These are phyloP conservation scores for Lichtheimia ornata DNA, from an alignment of 371 early-diverging fungal genomes.

Conservation along the genomic window DNA sequence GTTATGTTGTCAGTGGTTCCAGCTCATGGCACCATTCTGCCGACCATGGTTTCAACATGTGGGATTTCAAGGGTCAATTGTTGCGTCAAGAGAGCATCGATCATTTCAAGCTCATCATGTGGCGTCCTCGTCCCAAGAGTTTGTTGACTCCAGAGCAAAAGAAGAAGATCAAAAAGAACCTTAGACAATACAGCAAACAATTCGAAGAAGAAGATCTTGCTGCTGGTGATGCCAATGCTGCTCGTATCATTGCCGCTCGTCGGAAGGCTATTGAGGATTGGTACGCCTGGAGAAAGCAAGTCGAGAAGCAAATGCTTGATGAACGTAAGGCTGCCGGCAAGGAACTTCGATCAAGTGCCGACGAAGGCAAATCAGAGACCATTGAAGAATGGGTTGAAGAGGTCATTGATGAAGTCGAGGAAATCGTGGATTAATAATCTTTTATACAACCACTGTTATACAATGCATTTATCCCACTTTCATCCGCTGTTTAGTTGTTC, in stretches of 20 bases:
- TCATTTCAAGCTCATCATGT: slow-evolving; percentile 89
- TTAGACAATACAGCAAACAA: slow-evolving; percentile 82
- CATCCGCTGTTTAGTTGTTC: no score
- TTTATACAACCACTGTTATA: no score
- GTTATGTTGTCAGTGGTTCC: slow-evolving; percentile 87
- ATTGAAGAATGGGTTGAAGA: slow-evolving; percentile 87
- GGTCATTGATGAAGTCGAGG: slow-evolving; percentile 59
- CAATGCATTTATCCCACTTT: no score
- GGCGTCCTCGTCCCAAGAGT: slow-evolving; percentile 94
- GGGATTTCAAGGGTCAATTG: slow-evolving; percentile 90
- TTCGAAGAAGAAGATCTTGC: slow-evolving; percentile 91
- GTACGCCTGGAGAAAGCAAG: slow-evolving; percentile 75
- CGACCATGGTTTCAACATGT: slow-evolving; percentile 91
- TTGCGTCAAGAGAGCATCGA: slow-evolving; percentile 78
- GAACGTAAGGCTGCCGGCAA: slow-evolving; percentile 67
- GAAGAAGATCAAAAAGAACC: slow-evolving; percentile 87
- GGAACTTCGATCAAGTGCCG: slow-evolving; percentile 45
- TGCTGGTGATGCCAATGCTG: slow-evolving; percentile 68
- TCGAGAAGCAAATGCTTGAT: slow-evolving; percentile 58
- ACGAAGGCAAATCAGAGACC: slow-evolving; percentile 63
- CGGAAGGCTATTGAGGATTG: slow-evolving; percentile 79
- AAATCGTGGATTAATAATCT: slow-evolving; percentile 32
- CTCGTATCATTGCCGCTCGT: slow-evolving; percentile 72
- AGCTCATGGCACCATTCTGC: slow-evolving; percentile 80
- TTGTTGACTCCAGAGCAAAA: slow-evolving; percentile 82